Evolutionary conservation across 108 stramenopile genomes (phyloP).

Genomic region (Conticribra guillardii): DNA sequence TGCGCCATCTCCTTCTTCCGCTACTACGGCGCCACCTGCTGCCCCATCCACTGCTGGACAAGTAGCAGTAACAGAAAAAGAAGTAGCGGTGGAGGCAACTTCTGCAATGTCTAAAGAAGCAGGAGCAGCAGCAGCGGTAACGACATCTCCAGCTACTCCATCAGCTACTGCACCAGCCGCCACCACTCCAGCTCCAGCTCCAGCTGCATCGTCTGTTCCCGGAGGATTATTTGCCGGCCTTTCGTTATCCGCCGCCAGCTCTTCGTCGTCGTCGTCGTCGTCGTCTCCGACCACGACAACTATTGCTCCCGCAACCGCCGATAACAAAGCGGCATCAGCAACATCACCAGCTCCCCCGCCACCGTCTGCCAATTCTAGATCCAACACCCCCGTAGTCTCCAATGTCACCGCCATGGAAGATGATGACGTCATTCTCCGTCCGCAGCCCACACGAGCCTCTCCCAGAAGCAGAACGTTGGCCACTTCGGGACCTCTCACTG

Average conservation of each 20-base stretch:
- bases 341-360: neutral
- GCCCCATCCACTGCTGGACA: neutral
- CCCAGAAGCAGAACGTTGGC: neutral
- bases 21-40: neutral
- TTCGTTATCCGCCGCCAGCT: slow-evolving; percentile 5
- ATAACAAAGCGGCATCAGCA: neutral
- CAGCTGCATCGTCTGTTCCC: neutral
- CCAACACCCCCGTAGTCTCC: slow-evolving; percentile 37
- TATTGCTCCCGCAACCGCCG: neutral
- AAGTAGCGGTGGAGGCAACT: too few relatives aligned
- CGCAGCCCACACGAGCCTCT: neutral
- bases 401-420: slow-evolving; percentile 10
- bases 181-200: too few relatives aligned
- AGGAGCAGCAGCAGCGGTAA: neutral
- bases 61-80: too few relatives aligned
- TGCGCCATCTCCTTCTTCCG: neutral
- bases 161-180: too few relatives aligned
- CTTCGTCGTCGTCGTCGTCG: slow-evolving; percentile 2
- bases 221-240: slow-evolving; percentile 44
- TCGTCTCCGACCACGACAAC: neutral
- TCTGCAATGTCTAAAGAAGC: neutral
- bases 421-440: neutral
- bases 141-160: too few relatives aligned
- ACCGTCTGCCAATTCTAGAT: slow-evolving; percentile 12
- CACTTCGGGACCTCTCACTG: neutral